These are phyloP conservation scores for Citropsis articulata DNA, from an alignment of 345 rosid species.

Conservation along the genomic window DNA sequence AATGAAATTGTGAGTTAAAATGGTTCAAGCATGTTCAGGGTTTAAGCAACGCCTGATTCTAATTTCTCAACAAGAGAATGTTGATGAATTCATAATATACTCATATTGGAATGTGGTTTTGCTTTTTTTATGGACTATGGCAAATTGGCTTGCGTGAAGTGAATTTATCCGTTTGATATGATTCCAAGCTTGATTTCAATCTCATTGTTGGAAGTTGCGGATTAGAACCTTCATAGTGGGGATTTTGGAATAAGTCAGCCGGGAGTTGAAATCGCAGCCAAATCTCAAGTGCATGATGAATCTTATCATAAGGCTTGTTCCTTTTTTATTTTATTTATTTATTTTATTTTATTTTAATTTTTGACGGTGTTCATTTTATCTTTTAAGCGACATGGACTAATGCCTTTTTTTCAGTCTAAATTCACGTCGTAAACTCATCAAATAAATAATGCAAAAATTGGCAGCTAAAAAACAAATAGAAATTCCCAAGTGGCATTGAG, in stretches of 20 bases:
- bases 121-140: too few species aligned
- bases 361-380: too few species aligned
- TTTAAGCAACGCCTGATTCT: too few species aligned
- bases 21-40: too few species aligned
- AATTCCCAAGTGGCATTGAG: not conserved
- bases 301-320: not conserved
- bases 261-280: not conserved
- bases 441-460: not conserved
- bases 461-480: not conserved
- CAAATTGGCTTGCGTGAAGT: too few species aligned
- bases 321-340: too few species aligned
- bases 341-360: too few species aligned
- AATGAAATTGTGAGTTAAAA: not conserved
- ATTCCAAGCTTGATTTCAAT: not conserved
- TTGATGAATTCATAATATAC: too few species aligned
- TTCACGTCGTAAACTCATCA: not conserved
- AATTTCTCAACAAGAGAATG: too few species aligned
- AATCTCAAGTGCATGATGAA: not conserved
- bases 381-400: not conserved
- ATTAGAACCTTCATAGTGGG: not conserved
- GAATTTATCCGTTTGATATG: not conserved
- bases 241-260: not conserved
- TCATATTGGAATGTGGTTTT: too few species aligned
- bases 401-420: not conserved
- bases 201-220: not conserved